These are phyloP conservation scores for Tricholoma flavovirens DNA, from an alignment of 768 basidiomycete species.

Conservation along the genomic window DNA sequence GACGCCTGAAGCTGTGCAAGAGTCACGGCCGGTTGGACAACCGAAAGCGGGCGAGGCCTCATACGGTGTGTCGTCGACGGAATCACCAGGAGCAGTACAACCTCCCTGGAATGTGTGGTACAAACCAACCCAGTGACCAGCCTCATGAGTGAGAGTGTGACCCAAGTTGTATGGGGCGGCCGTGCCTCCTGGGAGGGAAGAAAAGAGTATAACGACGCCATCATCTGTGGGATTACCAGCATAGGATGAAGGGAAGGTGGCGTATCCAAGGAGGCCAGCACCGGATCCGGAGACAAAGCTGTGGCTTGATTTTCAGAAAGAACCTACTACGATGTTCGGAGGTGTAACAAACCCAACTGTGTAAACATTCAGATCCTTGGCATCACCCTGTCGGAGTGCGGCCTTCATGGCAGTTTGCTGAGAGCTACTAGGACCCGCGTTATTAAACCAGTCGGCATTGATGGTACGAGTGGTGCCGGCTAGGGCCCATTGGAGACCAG, in stretches of 20 bases:
- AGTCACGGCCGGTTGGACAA: constrained; percentile 33
- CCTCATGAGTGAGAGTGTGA: constrained; percentile 50
- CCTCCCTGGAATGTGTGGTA: constrained; percentile 57
- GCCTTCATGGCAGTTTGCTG: constrained; percentile 46
- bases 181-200: constrained; percentile 39
- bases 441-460: constrained; percentile 45
- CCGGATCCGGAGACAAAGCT: constrained; percentile 34
- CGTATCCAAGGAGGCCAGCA: constrained; percentile 45
- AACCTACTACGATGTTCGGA: background rate
- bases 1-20: constrained; percentile 34
- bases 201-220: constrained; percentile 40
- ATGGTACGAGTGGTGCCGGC: constrained; percentile 35
- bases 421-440: constrained; percentile 28
- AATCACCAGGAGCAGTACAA: constrained; percentile 36
- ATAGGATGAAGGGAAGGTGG: constrained; percentile 47
- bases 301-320: background rate
- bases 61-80: constrained; percentile 41
- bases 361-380: constrained; percentile 42
- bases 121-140: constrained; percentile 57
- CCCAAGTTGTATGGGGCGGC: constrained; percentile 37
- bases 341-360: constrained; percentile 38
- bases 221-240: constrained; percentile 37
- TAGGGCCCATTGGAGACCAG: constrained; percentile 34
- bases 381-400: constrained; percentile 35
- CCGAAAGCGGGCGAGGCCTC: constrained; percentile 38